Evolutionary conservation across 1,284 basidiomycete species (phyloP).

Genomic region (Pascua sp.): DNA sequence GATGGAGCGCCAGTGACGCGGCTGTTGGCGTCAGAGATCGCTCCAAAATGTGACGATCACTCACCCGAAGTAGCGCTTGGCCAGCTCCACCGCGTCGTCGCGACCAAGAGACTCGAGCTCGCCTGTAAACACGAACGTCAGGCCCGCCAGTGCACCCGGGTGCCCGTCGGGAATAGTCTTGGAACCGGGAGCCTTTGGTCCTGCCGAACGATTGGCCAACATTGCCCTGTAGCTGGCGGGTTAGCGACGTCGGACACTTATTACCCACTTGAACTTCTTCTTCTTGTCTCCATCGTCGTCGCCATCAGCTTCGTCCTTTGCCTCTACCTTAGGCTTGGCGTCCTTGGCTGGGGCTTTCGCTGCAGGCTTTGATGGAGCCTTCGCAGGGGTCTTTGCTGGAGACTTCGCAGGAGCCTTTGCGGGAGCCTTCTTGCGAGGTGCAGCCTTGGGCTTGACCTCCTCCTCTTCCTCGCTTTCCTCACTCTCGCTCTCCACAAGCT

Average conservation of each 20-base stretch:
- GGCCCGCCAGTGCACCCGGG: slow-evolving; percentile 76
- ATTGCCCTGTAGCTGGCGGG: slow-evolving; percentile 53
- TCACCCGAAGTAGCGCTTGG: slow-evolving; percentile 87
- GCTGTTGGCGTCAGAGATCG: slow-evolving; percentile 50
- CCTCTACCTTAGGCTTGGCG: slow-evolving; percentile 6
- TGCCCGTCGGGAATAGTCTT: slow-evolving; percentile 76
- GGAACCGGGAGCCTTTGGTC: slow-evolving; percentile 62
- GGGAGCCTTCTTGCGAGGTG: slow-evolving; percentile 5
- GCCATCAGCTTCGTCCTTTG: slow-evolving; percentile 17
- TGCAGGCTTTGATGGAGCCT: slow-evolving; percentile 18
- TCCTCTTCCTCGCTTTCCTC: slow-evolving; percentile 27
- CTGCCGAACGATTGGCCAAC: slow-evolving; percentile 62
- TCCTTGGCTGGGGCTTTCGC: slow-evolving; percentile 15
- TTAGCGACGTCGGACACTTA: slow-evolving; percentile 7
- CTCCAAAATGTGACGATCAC: slow-evolving; percentile 34
- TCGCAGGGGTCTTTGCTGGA: slow-evolving; percentile 28
- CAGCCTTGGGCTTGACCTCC: slow-evolving; percentile 26
- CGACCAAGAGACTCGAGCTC: slow-evolving; percentile 82
- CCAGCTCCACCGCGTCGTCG: slow-evolving; percentile 81
- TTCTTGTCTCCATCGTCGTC: slow-evolving; percentile 27
- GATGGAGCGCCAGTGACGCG: slow-evolving; percentile 85
- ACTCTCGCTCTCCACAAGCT: slow-evolving; percentile 26
- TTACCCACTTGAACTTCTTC: slow-evolving; percentile 45
- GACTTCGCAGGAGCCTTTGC: slow-evolving; percentile 28
- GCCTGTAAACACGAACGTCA: slow-evolving; percentile 94